phyloP scores from a whole-genome alignment of 169 alveolate species.

The Cryptosporidium viatorum region DNA sequence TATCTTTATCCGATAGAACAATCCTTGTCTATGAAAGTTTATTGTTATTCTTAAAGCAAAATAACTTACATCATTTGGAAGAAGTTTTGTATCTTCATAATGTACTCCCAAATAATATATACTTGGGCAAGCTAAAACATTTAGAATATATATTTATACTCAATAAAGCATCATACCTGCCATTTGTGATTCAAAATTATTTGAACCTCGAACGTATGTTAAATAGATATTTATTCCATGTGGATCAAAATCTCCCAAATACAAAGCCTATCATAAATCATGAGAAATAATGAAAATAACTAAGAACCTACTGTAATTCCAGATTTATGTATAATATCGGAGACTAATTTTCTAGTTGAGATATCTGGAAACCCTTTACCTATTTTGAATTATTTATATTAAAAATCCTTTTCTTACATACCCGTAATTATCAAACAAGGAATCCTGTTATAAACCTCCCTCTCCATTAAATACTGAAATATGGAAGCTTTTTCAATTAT shows the following conservation, averaged over 20 bases:
- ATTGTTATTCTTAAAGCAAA: not conserved
- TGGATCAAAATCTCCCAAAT: constrained; percentile 67
- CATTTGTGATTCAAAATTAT: constrained; percentile 52
- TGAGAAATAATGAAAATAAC: not conserved
- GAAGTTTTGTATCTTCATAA: constrained; percentile 19
- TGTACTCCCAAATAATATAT: constrained; percentile 61
- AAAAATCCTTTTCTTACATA: not conserved
- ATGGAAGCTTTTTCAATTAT: constrained; percentile 63
- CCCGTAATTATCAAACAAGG: constrained; percentile 67
- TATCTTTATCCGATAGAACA: constrained; percentile 45
- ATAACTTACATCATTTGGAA: constrained; percentile 55
- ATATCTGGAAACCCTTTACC: constrained; percentile 75
- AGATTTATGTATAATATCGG: constrained; percentile 2
- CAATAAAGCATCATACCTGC: constrained; percentile 14
- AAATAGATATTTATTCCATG: constrained; percentile 67
- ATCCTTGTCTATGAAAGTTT: constrained; percentile 30
- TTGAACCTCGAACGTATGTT: constrained; percentile 65
- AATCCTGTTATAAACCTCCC: constrained; percentile 48
- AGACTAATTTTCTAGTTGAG: constrained; percentile 50
- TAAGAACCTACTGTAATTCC: constrained; percentile 30
- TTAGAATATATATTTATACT: not conserved
- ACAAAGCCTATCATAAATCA: constrained; percentile 17
- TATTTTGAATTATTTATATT: not conserved
- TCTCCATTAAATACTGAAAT: constrained; percentile 73
- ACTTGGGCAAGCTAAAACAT: constrained; percentile 43